These are phyloP conservation scores for Agrocybe pediades DNA, from an alignment of 768 basidiomycete species.

Conservation along the genomic window DNA sequence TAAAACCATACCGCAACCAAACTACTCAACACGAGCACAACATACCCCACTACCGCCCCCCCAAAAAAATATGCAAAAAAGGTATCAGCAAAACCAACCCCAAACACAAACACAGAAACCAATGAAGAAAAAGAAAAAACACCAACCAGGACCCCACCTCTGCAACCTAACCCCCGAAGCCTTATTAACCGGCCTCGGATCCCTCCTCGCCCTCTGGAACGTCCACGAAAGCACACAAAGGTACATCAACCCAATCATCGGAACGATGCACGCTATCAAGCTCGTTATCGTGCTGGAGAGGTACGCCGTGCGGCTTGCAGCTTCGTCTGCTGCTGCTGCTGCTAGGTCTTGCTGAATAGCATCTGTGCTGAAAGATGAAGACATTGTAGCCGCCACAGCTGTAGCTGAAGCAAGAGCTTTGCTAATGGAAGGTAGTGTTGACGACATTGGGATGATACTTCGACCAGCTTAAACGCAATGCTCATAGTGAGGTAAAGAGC, in stretches of 20 bases:
- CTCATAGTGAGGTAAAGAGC: neutral
- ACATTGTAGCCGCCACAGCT: neutral
- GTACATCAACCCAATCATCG: conserved; percentile 45
- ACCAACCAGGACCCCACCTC: conserved; percentile 55
- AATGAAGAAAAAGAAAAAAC: no score
- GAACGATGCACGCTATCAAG: conserved; percentile 35
- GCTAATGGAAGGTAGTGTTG: neutral
- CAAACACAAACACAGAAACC: no score
- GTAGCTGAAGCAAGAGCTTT: neutral
- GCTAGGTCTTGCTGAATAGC: conserved; percentile 2
- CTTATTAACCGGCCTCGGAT: conserved; percentile 54
- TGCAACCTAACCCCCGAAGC: conserved; percentile 44
- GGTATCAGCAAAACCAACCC: neutral
- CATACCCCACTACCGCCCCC: conserved; percentile 56
- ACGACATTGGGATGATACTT: neutral
- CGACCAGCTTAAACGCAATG: no score
- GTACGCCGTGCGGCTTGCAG: conserved; percentile 26
- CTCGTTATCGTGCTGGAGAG: conserved; percentile 36
- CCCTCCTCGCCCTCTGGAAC: conserved; percentile 44
- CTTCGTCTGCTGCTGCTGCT: no score
- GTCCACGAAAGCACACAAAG: conserved; percentile 52
- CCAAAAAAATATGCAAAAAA: conserved; percentile 12
- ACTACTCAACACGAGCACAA: conserved; percentile 49
- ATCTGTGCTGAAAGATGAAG: conserved; percentile 6
- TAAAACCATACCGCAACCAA: conserved; percentile 43